Conservation (phyloP, 2,329 filamentous ascomycete genomes). For the Parastagonospora avenae region DNA sequence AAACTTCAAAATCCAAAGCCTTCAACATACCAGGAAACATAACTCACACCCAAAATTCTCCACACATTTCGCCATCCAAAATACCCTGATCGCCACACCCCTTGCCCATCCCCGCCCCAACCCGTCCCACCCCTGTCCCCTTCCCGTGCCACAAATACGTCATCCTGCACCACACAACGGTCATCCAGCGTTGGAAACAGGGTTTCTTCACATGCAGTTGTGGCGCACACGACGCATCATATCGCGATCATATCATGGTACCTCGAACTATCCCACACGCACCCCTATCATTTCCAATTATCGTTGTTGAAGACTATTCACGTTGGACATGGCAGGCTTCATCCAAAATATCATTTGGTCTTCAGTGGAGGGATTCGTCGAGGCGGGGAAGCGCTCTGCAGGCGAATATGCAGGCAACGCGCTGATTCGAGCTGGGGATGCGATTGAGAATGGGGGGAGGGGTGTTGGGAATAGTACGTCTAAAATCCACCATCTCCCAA, state of each 20-base stretch:
- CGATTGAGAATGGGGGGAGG: constrained; percentile 42
- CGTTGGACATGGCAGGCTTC: constrained; percentile 42
- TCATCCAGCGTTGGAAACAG: constrained; percentile 27
- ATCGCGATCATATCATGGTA: constrained; percentile 23
- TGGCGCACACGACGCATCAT: constrained; percentile 23
- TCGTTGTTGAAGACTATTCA: no score
- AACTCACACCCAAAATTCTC: no score
- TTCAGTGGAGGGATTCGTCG: constrained; percentile 45
- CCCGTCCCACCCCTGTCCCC: constrained; percentile 8
- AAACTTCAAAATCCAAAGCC: no score
- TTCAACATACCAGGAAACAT: no score
- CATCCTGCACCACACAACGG: constrained; percentile 28
- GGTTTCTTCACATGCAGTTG: constrained; percentile 13
- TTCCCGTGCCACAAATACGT: constrained; percentile 34
- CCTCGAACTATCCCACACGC: no score
- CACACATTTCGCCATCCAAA: no score
- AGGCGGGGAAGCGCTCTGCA: constrained; percentile 42
- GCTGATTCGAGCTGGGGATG: constrained; percentile 44
- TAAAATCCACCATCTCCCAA: no score
- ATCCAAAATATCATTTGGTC: constrained; percentile 47
- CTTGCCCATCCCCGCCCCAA: constrained; percentile 7
- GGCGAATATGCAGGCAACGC: constrained; percentile 47
- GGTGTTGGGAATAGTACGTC: constrained; percentile 39
- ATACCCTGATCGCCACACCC: background rate
- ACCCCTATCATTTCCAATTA: no score